Percentiles rank a stretch among this genome's conserved stretches.
Evolutionary conservation across 2,329 filamentous ascomycete genomes (phyloP).

Genomic region (Lasiodiplodia citricola): DNA sequence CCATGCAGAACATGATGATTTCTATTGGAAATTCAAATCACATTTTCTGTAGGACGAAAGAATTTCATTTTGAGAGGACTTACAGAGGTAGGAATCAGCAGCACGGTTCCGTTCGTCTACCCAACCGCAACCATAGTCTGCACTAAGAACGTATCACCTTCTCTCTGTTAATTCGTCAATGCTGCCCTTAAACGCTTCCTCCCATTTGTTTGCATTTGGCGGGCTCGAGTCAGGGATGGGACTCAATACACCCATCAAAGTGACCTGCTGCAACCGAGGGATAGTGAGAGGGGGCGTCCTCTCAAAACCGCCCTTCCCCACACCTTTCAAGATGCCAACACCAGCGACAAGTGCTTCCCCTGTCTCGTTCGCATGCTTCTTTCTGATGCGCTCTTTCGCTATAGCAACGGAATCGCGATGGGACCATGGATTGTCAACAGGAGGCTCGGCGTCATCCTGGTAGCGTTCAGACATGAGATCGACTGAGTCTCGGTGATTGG

Average conservation of each 20-base stretch:
- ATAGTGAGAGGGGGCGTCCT: slow-evolving; percentile 4
- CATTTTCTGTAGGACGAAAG: no score
- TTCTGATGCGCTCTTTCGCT: slow-evolving; percentile 21
- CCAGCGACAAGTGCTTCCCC: background rate
- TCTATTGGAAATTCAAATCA: no score
- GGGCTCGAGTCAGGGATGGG: slow-evolving; percentile 21
- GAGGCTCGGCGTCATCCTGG: background rate
- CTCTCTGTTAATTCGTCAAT: background rate
- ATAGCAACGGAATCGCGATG: slow-evolving; percentile 24
- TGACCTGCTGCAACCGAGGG: slow-evolving; percentile 19
- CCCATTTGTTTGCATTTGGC: background rate
- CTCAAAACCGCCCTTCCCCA: background rate
- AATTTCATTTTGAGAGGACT: no score
- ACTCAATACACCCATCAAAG: slow-evolving; percentile 21
- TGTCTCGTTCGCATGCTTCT: slow-evolving; percentile 4
- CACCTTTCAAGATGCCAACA: slow-evolving; percentile 1
- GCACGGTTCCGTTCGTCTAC: background rate
- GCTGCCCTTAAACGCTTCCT: background rate
- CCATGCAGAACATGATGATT: no score
- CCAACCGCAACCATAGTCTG: background rate
- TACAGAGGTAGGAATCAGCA: no score
- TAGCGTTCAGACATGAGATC: slow-evolving; percentile 9
- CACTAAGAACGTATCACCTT: background rate
- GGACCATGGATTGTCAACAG: background rate
- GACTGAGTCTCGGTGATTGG: slow-evolving; percentile 10